Conservation (phyloP, 768 basidiomycete genomes). For the Steccherinum ochraceum region DNA sequence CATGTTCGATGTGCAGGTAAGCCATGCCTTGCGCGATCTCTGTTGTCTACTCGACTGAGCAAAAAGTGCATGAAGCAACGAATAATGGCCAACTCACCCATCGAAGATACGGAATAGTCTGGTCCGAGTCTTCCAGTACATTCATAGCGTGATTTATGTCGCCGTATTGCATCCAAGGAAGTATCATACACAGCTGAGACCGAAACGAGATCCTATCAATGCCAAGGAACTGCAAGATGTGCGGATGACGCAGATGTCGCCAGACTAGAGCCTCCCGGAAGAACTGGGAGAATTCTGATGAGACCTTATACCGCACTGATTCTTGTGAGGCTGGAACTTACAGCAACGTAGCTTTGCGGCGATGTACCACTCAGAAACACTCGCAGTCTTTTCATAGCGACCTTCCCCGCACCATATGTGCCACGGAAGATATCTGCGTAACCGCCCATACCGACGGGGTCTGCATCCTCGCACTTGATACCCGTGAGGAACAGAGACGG, state of each 20-base stretch:
- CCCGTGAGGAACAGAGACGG: not conserved
- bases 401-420: not conserved
- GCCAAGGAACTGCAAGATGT: constrained; percentile 3
- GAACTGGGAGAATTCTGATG: not conserved
- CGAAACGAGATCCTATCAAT: not conserved
- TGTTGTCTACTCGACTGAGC: not conserved
- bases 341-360: no score
- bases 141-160: not conserved
- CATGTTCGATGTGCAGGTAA: constrained; percentile 1
- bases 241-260: constrained; percentile 1
- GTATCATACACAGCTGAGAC: not conserved
- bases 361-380: no score
- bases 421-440: not conserved
- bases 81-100: not conserved
- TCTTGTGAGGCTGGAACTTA: no score
- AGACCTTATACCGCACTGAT: not conserved
- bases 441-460: not conserved
- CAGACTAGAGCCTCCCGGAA: constrained; percentile 4
- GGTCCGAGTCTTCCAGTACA: not conserved
- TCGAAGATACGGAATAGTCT: not conserved
- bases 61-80: not conserved
- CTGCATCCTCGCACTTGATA: not conserved
- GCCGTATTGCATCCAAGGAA: constrained; percentile 1
- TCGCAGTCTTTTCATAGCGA: not conserved
- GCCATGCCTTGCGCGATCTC: not conserved